Conservation (phyloP, 2,329 filamentous ascomycete genomes). For the Apiospora saccharicola region DNA sequence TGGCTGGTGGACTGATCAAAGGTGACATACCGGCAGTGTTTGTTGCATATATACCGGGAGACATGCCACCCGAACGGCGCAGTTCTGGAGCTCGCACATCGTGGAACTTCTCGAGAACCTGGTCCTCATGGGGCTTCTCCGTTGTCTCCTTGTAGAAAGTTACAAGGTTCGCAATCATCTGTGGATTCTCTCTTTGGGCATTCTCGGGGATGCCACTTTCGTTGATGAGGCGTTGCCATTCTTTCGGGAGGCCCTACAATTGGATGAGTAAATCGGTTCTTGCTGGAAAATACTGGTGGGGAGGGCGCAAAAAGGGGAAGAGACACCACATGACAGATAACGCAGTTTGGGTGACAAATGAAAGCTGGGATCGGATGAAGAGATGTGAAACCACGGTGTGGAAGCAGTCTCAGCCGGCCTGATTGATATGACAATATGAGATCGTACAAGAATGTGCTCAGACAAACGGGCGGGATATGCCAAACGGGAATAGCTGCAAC, state of each 20-base stretch:
- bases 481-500: not conserved
- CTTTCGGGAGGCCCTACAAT: slow-evolving; percentile 85
- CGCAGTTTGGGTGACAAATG: not conserved
- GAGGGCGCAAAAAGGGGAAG: slow-evolving; percentile 27
- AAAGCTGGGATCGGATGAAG: slow-evolving; percentile 2
- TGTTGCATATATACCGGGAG: slow-evolving; percentile 61
- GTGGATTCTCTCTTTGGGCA: slow-evolving; percentile 93
- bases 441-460: not conserved
- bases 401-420: not conserved
- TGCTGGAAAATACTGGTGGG: too few relatives aligned
- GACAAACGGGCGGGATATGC: not conserved
- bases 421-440: not conserved
- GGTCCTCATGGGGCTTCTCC: slow-evolving; percentile 80
- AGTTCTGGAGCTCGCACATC: slow-evolving; percentile 72
- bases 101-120: slow-evolving; percentile 95
- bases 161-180: slow-evolving; percentile 94
- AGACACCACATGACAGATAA: not conserved
- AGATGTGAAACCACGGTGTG: slow-evolving; percentile 10
- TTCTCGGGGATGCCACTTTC: slow-evolving; percentile 96
- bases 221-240: slow-evolving; percentile 96
- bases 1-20: slow-evolving; percentile 79
- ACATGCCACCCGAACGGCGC: slow-evolving; percentile 54
- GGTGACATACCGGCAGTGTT: slow-evolving; percentile 66
- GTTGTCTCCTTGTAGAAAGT: slow-evolving; percentile 97
- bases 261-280: slow-evolving; percentile 27